Evolutionary conservation across 192 early-diverging fungal species (phyloP), one percentile per base, ranked within the genome.

Genomic region (Gaertneriomyces semiglobifer): DNA sequence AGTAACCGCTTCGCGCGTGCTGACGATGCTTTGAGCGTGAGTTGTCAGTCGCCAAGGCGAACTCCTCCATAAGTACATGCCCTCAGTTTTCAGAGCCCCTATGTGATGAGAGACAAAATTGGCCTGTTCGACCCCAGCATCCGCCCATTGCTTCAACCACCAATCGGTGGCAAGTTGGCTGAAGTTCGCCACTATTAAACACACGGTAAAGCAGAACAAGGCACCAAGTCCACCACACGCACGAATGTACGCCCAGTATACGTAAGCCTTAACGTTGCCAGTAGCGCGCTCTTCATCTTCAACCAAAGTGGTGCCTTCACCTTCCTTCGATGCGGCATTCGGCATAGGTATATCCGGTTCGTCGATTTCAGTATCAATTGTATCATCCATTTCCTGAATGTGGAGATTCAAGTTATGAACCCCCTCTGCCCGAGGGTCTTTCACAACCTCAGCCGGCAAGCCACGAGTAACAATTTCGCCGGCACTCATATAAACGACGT

Each of bases 101-200:
- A 18, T 7, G 12, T 14, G 45, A 10, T n/a, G 44, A 7, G 11
- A 19, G 3, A 11, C 9, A 2, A 9, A 53, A 2, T 10, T 0
- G 1, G 45, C 25, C 11, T 9, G 1, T 33, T 57, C 25, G 11
- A 18, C 25, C 11, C 52, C 7, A 19, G 62, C 62, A 40, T 76
- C 72, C 14, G 73, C 71, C 77, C 75, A 81, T 48, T 45, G 44
- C n/a, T 66, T 73, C 19, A 74, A 44, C 79, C 80, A 83, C 73
- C 72, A 78, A 66, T 75, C 62, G 64, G 40, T 46, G 16, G 39
- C 53, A 19, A 25, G 4, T n/a, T 46, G 42, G 16, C 41, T 18
- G 44, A 56, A 51, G 10, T 16, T 38, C 40, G 59, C 7, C 3
- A 75, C 18, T 53, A 66, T 18, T 25, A 58, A 20, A 50, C 67